A percentile compares a stretch with the other conserved stretches of the same genome.
These are phyloP conservation scores for Backusella psychrophila DNA, from an alignment of 192 early-diverging fungal species.

Conservation along the genomic window DNA sequence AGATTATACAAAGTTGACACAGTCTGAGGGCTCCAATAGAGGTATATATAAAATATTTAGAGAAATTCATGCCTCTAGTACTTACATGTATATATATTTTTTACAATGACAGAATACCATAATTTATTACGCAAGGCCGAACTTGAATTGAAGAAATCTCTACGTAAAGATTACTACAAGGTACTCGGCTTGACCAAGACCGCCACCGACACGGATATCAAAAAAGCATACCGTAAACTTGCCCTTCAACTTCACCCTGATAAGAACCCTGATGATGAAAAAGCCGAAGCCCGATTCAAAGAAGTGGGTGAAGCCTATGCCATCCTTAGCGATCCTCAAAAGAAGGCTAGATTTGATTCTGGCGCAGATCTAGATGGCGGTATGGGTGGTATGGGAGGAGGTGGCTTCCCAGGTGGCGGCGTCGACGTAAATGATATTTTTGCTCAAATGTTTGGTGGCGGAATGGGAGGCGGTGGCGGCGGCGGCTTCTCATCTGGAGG, in stretches of 20 bases:
- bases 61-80: not conserved
- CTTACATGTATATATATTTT: not conserved
- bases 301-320: conserved; percentile 80
- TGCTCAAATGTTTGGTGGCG: conserved; percentile 49
- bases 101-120: conserved; percentile 28
- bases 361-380: conserved; percentile 78
- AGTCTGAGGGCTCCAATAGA: conserved; percentile 62
- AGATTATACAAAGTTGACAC: conserved; percentile 65
- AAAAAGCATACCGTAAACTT: conserved; percentile 80
- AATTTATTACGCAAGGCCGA: conserved; percentile 54
- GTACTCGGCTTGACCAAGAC: conserved; percentile 76
- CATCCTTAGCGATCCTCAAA: conserved; percentile 76
- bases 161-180: conserved; percentile 96
- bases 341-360: conserved; percentile 78
- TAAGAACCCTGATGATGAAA: conserved; percentile 71
- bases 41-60: conserved; percentile 28
- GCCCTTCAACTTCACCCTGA: conserved; percentile 92
- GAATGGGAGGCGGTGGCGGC: conserved; percentile 18
- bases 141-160: conserved; percentile 62
- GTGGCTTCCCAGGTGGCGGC: conserved; percentile 40
- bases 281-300: conserved; percentile 80
- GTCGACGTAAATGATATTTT: conserved; percentile 63
- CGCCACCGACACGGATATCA: conserved; percentile 77
- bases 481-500: conserved; percentile 3
- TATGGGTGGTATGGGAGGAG: conserved; percentile 38